Conservation (phyloP, 495 filamentous ascomycete species). For the Parmelia sp. region DNA sequence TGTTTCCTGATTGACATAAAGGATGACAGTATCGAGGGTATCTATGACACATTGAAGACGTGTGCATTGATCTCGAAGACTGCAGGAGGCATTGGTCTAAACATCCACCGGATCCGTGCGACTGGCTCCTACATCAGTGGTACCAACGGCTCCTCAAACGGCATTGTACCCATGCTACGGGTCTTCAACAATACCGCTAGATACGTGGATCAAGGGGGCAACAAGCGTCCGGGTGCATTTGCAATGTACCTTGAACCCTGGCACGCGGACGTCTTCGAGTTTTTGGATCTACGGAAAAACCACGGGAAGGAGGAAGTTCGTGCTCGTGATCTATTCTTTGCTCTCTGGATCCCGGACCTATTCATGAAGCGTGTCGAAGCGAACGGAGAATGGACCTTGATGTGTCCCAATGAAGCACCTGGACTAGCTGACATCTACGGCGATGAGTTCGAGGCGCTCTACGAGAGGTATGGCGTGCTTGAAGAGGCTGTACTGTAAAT, state of each 20-base stretch:
- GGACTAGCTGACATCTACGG: slow-evolving; percentile 95
- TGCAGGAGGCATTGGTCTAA: slow-evolving; percentile 93
- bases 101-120: slow-evolving; percentile 90
- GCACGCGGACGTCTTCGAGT: slow-evolving; percentile 97
- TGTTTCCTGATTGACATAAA: slow-evolving; percentile 99
- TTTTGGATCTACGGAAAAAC: slow-evolving; percentile 96
- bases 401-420: slow-evolving; percentile 93
- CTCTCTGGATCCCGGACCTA: slow-evolving; percentile 95
- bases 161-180: slow-evolving; percentile 93
- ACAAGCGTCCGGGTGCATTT: slow-evolving; percentile 97
- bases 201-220: slow-evolving; percentile 98
- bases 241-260: slow-evolving; percentile 99
- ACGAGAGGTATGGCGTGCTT: slow-evolving; percentile 52
- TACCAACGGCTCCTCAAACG: slow-evolving; percentile 96
- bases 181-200: slow-evolving; percentile 99
- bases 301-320: slow-evolving; percentile 98
- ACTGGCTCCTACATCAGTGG: slow-evolving; percentile 96
- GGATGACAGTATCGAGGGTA: slow-evolving; percentile 97
- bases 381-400: slow-evolving; percentile 92
- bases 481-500: neutral
- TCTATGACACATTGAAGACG: slow-evolving; percentile 98
- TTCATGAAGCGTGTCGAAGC: slow-evolving; percentile 99
- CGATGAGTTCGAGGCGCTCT: slow-evolving; percentile 92
- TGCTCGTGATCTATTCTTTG: slow-evolving; percentile 95
- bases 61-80: slow-evolving; percentile 99